Evolutionary conservation across 2,329 filamentous ascomycete genomes (phyloP).

Genomic region (Clonostachys chloroleuca): DNA sequence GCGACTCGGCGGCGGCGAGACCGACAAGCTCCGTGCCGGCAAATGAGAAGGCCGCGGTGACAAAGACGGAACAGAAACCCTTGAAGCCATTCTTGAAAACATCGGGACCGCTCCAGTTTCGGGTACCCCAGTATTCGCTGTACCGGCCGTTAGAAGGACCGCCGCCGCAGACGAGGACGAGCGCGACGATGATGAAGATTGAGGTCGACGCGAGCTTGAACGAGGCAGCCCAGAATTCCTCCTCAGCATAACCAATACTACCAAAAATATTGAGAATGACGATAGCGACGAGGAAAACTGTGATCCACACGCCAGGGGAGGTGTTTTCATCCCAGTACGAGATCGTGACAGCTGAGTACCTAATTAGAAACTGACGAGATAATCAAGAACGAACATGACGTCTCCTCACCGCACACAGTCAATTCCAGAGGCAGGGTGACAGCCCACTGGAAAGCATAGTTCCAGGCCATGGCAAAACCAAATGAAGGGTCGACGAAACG

Average conservation of each 20-base stretch:
- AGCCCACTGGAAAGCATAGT: slow-evolving; percentile 36
- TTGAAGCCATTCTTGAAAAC: slow-evolving; percentile 71
- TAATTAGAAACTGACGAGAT: slow-evolving; percentile 8
- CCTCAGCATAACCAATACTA: slow-evolving; percentile 49
- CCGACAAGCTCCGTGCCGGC: slow-evolving; percentile 71
- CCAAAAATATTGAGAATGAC: slow-evolving; percentile 54
- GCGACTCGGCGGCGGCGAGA: slow-evolving; percentile 66
- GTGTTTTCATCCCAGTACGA: slow-evolving; percentile 43
- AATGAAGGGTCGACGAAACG: slow-evolving; percentile 60
- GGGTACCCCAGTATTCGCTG: slow-evolving; percentile 37
- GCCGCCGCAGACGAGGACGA: slow-evolving; percentile 56
- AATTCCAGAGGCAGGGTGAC: slow-evolving; percentile 41
- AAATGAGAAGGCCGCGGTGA: slow-evolving; percentile 71
- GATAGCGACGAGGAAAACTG: slow-evolving; percentile 47
- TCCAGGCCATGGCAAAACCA: slow-evolving; percentile 49
- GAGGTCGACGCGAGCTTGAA: slow-evolving; percentile 54
- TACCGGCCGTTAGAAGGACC: slow-evolving; percentile 36
- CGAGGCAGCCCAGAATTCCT: slow-evolving; percentile 54
- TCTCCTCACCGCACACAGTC: slow-evolving; percentile 23
- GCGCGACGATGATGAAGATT: slow-evolving; percentile 60
- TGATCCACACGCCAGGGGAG: slow-evolving; percentile 47
- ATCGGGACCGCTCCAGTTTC: slow-evolving; percentile 43
- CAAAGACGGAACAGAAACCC: slow-evolving; percentile 67
- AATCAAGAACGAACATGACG: slow-evolving; percentile 47
- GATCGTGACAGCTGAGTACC: slow-evolving; percentile 38